Evolutionary conservation across 768 basidiomycete species (phyloP).

Genomic region (Tremella mesenterica): DNA sequence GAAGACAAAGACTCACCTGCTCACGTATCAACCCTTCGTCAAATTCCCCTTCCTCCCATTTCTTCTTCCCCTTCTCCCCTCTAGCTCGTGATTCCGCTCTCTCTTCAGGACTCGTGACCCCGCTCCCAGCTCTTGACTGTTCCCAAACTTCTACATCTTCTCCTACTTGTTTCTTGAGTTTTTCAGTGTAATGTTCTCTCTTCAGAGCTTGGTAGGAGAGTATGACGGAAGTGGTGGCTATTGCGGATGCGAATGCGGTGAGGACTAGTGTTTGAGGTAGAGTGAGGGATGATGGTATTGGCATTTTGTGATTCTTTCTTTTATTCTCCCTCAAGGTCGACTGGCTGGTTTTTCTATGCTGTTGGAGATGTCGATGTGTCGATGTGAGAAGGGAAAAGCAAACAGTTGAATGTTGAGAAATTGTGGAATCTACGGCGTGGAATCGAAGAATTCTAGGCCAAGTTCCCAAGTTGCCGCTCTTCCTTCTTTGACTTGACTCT

Average conservation of each 20-base stretch:
- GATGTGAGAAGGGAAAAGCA: too few species aligned
- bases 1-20: constrained; percentile 37
- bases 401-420: too few species aligned
- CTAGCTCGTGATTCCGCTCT: constrained; percentile 19
- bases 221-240: constrained; percentile 40
- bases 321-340: too few species aligned
- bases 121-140: constrained; percentile 17
- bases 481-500: too few species aligned
- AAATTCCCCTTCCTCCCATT: constrained; percentile 39
- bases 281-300: constrained; percentile 10
- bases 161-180: constrained; percentile 40
- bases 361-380: too few species aligned
- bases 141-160: constrained; percentile 38
- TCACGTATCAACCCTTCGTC: constrained; percentile 76
- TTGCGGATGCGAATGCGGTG: constrained; percentile 30
- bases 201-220: constrained; percentile 41
- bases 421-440: too few species aligned
- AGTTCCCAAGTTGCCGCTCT: too few species aligned
- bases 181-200: constrained; percentile 37
- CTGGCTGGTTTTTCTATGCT: too few species aligned
- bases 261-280: constrained; percentile 32
- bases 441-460: too few species aligned
- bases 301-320: too few species aligned
- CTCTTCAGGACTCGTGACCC: constrained; percentile 22
- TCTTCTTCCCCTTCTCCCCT: constrained; percentile 12